A percentile compares a stretch with the other conserved stretches of the same genome.
phyloP scores from a whole-genome alignment of 257 asterid genomes.

The Salvia hispanica region DNA sequence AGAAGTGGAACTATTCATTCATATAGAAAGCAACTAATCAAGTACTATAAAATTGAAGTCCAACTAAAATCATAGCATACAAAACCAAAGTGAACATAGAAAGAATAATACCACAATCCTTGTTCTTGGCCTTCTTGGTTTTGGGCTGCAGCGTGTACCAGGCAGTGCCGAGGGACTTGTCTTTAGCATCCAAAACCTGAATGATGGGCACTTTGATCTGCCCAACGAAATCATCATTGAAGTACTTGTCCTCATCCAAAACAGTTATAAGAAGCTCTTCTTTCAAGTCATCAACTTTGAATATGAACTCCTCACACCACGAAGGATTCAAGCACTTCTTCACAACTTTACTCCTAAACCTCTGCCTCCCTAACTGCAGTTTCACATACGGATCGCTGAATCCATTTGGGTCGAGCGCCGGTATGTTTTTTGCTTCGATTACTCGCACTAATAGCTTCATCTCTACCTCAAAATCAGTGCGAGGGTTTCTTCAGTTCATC shows the following conservation, averaged over 20 bases:
- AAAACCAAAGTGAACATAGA: slow-evolving; percentile 9
- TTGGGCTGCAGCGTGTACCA: slow-evolving; percentile 90
- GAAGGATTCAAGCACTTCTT: slow-evolving; percentile 90
- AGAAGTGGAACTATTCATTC: neutral
- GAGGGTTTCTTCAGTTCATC: neutral
- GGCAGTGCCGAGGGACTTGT: slow-evolving; percentile 81
- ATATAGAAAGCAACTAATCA: slow-evolving; percentile 21
- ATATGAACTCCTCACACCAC: slow-evolving; percentile 92
- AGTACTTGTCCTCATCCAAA: slow-evolving; percentile 91
- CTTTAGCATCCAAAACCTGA: slow-evolving; percentile 73
- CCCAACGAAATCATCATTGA: slow-evolving; percentile 89
- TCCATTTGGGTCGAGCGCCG: slow-evolving; percentile 88
- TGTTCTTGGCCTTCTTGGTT: slow-evolving; percentile 74
- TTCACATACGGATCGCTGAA: slow-evolving; percentile 94
- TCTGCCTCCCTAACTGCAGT: slow-evolving; percentile 83
- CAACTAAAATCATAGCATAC: neutral
- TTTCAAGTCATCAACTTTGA: slow-evolving; percentile 80
- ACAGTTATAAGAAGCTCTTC: slow-evolving; percentile 81
- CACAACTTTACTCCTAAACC: slow-evolving; percentile 72
- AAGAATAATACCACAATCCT: slow-evolving; percentile 62
- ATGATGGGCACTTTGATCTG: slow-evolving; percentile 65
- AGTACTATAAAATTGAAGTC: neutral
- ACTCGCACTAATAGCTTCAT: slow-evolving; percentile 94
- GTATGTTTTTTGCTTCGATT: slow-evolving; percentile 80
- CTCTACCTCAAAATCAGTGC: neutral